Base-by-base conservation (phyloP, 352 stramenopile species). In the Pythium volutum region DNA sequence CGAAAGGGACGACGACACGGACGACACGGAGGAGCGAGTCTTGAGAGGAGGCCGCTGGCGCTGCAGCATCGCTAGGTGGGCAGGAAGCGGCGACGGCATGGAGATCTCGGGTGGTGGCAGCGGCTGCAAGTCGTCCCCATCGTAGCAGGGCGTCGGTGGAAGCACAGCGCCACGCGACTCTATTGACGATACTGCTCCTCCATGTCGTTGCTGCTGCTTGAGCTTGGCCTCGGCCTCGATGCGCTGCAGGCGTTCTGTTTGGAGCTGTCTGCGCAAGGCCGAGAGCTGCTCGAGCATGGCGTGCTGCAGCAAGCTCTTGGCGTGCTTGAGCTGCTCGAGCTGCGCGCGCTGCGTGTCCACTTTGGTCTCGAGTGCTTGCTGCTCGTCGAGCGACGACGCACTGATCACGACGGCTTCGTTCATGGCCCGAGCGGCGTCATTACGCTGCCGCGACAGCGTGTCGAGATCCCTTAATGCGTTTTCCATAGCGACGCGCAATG, bases 371-470 rank as follows among this genome's bases (percentile, higher is more conserved):
- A 94, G 67, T 3, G 71, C 65, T 46, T 93, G 81, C 39, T 94
- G 85, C 54, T 94, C 85, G 29, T 94, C 83, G 0, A 94, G 60
- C 0, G 85, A 89, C 9, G 78, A 89, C 16, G 83, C 85, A 47
- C 81, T 92, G 59, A 93, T 91, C 9, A 78, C 87, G 36, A 94
- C 82, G 22, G 85, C 85, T 50, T 93, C 85, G 51, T 90, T 92
- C 85, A 94, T 93, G 0, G 85, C 83, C 18, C 81, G 82, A 0
- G 84, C 78, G 0, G 80, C 85, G 25, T 94, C 83, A 41, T 94
- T 93, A 27, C 85, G 79, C 49, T 94, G 82, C 15, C 73, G 71
- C 1, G 84, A 90, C 16, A 94, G 59, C 1, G 60, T 70, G 26
- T 84, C 70, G 1, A 94, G 50, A 38, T 94, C 85, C 0, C 73